Evolutionary conservation across 805 yeast species (phyloP), one percentile per base, ranked within the genome.

Genomic region (Zygotorulaspora florentina): DNA sequence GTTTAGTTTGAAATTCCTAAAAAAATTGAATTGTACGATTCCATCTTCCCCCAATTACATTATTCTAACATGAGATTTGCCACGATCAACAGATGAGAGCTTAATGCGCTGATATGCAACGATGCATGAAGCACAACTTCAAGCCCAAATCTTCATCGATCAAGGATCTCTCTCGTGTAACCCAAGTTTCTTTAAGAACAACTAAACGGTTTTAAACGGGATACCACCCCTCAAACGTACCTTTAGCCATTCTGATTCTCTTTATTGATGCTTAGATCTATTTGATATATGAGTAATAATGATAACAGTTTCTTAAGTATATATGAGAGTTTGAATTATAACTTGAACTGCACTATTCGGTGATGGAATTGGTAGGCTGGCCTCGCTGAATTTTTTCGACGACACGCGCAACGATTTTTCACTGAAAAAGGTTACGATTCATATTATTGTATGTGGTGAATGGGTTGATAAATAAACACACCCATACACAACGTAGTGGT

Each of bases 181-280:
- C 40, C 35, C 48, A 43, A 45, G 38, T 42, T 43, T 45, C 50
- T 47, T 54, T 55, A 55, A 59, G 66, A 62, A 61, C 54, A 61
- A 62, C 67, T 62, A 61, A 59, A 54, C 57, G 68, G 69, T 60
- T 65, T 65, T 64, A 58, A 56, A 62, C 66, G 59, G 69, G 69
- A 64, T 53, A 64, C 60, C 69, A 65, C 69, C 69, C 69, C 68
- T 62, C 54, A 38, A 37, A 64, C 69, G 57, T 65, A 65, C 69
- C 69, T 62, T 58, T 64, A 65, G 69, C 65, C 69, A 65, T 65
- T 65, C 67, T 62, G 59, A 54, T 53, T 53, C 47, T 47, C 48
- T 52, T 34, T 43, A 46, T 42, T 43, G 16, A 33, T 52, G 53
- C 46, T 48, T 49, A 45, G 20, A n/a, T 33, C n/a, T 29, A 5